Percentiles rank a stretch among this genome's conserved stretches.
These are phyloP conservation scores for Candida frijolesensis DNA, from an alignment of 1,139 yeast genomes.

Conservation along the genomic window DNA sequence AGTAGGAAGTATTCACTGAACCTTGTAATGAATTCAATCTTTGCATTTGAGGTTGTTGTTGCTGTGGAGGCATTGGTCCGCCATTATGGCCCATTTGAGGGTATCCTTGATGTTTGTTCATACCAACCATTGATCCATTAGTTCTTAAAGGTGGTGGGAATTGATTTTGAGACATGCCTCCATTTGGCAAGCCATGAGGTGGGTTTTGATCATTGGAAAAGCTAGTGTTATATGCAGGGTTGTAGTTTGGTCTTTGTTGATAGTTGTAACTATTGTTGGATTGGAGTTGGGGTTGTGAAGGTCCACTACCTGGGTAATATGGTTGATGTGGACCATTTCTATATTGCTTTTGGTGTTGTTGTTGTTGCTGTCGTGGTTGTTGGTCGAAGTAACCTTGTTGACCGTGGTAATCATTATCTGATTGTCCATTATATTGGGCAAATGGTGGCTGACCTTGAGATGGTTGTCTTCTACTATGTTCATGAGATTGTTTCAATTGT, in stretches of 20 bases:
- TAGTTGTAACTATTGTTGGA: slow-evolving; percentile 3
- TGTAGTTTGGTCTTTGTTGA: slow-evolving; percentile 4
- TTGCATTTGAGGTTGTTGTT: slow-evolving; percentile 11
- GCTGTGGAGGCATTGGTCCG: slow-evolving; percentile 1
- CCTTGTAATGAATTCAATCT: slow-evolving; percentile 15
- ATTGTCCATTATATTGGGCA: slow-evolving; percentile 8
- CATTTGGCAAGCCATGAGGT: slow-evolving; percentile 42
- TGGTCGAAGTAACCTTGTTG: slow-evolving; percentile 10
- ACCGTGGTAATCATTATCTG: not conserved
- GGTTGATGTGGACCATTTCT: slow-evolving; percentile 10
- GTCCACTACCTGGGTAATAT: not conserved
- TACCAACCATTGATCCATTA: slow-evolving; percentile 15
- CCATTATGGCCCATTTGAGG: slow-evolving; percentile 14
- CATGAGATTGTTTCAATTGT: not conserved
- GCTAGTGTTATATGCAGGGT: slow-evolving; percentile 1
- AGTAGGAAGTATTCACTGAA: not conserved
- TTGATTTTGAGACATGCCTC: slow-evolving; percentile 32
- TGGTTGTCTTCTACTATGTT: not conserved
- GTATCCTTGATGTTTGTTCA: slow-evolving; percentile 15
- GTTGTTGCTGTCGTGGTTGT: slow-evolving; percentile 14
- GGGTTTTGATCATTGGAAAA: slow-evolving; percentile 30
- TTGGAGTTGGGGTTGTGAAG: slow-evolving; percentile 6
- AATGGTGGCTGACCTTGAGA: slow-evolving; percentile 29
- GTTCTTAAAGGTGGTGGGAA: slow-evolving; percentile 28
- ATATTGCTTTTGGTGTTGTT: slow-evolving; percentile 3